phyloP scores from a whole-genome alignment of 164 flowering plant genomes.

The Kalanchoe fedtschenkoi region DNA sequence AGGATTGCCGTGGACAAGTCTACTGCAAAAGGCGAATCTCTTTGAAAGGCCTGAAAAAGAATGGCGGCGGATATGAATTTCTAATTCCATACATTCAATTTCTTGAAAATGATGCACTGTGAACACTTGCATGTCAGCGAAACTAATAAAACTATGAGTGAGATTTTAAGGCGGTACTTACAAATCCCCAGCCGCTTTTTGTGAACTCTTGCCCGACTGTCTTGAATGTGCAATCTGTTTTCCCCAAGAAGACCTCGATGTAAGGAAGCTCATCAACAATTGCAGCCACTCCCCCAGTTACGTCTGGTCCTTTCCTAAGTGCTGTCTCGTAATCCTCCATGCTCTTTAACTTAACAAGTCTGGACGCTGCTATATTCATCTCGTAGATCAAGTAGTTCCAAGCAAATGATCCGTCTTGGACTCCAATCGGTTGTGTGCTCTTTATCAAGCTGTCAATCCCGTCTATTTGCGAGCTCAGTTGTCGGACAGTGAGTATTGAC shows the following conservation, averaged over 20 bases:
- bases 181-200: slow-evolving; percentile 96
- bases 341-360: slow-evolving; percentile 32
- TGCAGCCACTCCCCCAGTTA: slow-evolving; percentile 74
- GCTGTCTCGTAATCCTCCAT: slow-evolving; percentile 37
- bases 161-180: slow-evolving; percentile 31
- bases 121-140: too few species aligned
- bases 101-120: too few species aligned
- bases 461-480: slow-evolving; percentile 59
- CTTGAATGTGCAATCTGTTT: slow-evolving; percentile 39
- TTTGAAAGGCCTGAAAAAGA: slow-evolving; percentile 60
- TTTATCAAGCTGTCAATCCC: slow-evolving; percentile 68
- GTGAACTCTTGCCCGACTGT: slow-evolving; percentile 84
- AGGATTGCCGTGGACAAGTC: slow-evolving; percentile 90
- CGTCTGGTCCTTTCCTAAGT: slow-evolving; percentile 47
- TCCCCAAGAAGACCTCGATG: slow-evolving; percentile 53
- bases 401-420: slow-evolving; percentile 84
- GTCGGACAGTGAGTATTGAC: slow-evolving; percentile 86
- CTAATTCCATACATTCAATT: too few species aligned
- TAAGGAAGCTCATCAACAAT: slow-evolving; percentile 93
- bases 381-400: slow-evolving; percentile 56
- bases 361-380: slow-evolving; percentile 51
- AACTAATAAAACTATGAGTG: not conserved
- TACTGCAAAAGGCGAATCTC: slow-evolving; percentile 84
- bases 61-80: too few species aligned
- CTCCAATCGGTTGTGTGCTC: slow-evolving; percentile 57